These are phyloP conservation scores for Pontederia paniculata DNA, from an alignment of 176 grass and related monocot species.

Conservation along the genomic window DNA sequence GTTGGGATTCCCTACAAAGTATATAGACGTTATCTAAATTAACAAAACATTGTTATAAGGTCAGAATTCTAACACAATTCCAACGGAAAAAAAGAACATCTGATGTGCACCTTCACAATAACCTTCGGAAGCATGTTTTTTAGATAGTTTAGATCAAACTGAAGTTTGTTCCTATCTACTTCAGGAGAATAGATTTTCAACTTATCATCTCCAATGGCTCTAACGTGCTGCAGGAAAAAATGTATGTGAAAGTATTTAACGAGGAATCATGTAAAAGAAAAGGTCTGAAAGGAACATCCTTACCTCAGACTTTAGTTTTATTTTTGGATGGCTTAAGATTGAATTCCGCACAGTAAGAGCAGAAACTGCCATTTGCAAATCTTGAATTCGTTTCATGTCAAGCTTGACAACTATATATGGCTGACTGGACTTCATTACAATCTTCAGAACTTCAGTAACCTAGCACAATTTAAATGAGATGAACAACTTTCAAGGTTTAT, in stretches of 20 bases:
- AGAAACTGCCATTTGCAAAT: slow-evolving; percentile 50
- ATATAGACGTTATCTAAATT: slow-evolving; percentile 7
- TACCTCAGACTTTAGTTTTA: slow-evolving; percentile 88
- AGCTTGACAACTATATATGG: slow-evolving; percentile 64
- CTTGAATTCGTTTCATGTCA: slow-evolving; percentile 61
- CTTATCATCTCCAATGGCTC: slow-evolving; percentile 40
- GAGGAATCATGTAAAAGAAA: slow-evolving; percentile 12
- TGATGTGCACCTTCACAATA: slow-evolving; percentile 69
- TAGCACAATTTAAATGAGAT: slow-evolving; percentile 22
- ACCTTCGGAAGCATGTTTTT: slow-evolving; percentile 79
- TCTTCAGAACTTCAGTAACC: slow-evolving; percentile 48
- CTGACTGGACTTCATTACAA: slow-evolving; percentile 50
- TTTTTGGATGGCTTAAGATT: slow-evolving; percentile 82
- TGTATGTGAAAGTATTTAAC: slow-evolving; percentile 7
- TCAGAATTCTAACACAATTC: background rate
- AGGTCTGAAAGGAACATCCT: background rate
- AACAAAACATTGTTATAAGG: background rate
- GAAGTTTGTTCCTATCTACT: slow-evolving; percentile 59
- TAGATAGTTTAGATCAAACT: slow-evolving; percentile 62
- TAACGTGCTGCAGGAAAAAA: slow-evolving; percentile 45
- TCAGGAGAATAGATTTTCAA: slow-evolving; percentile 74
- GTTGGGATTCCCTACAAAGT: slow-evolving; percentile 62
- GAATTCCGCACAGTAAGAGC: slow-evolving; percentile 52
- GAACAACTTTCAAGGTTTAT: background rate
- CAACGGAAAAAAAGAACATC: slow-evolving; percentile 4